Percentiles rank a stretch among this genome's conserved stretches.
phyloP scores from a whole-genome alignment of 257 asterid genomes.

The Penstemon newberryi region DNA sequence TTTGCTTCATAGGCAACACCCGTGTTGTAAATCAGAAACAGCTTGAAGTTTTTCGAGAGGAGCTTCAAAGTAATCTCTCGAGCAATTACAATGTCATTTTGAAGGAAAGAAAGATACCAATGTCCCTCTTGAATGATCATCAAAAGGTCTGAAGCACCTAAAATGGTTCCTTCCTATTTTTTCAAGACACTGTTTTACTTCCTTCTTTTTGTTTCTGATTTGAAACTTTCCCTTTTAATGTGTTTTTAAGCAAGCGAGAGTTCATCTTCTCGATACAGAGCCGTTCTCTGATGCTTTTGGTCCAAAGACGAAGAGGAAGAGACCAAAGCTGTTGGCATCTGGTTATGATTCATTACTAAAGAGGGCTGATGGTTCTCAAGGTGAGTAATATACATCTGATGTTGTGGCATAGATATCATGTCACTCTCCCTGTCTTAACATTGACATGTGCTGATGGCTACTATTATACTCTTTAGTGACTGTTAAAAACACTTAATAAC shows the following conservation, averaged over 20 bases:
- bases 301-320: conserved; percentile 81
- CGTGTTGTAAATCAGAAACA: conserved; percentile 80
- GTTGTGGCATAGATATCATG: background rate
- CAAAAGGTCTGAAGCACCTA: conserved; percentile 61
- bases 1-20: conserved; percentile 62
- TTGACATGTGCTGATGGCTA: background rate
- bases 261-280: conserved; percentile 88
- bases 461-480: too few species aligned
- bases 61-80: conserved; percentile 65
- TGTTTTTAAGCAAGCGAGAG: conserved; percentile 76
- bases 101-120: conserved; percentile 87
- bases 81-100: conserved; percentile 81
- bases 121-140: conserved; percentile 85
- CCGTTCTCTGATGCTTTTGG: conserved; percentile 92
- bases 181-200: background rate
- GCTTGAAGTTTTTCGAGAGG: conserved; percentile 88
- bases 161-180: conserved; percentile 12
- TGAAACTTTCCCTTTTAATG: conserved; percentile 17
- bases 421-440: background rate
- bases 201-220: conserved; percentile 15
- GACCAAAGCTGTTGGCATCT: conserved; percentile 67
- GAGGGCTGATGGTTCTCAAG: conserved; percentile 92
- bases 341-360: conserved; percentile 72
- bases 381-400: conserved; percentile 39
- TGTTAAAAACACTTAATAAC: background rate